Evolutionary conservation across 164 flowering plant genomes (phyloP), one percentile per base, ranked within the genome.

Genomic region (Platanus orientalis): DNA sequence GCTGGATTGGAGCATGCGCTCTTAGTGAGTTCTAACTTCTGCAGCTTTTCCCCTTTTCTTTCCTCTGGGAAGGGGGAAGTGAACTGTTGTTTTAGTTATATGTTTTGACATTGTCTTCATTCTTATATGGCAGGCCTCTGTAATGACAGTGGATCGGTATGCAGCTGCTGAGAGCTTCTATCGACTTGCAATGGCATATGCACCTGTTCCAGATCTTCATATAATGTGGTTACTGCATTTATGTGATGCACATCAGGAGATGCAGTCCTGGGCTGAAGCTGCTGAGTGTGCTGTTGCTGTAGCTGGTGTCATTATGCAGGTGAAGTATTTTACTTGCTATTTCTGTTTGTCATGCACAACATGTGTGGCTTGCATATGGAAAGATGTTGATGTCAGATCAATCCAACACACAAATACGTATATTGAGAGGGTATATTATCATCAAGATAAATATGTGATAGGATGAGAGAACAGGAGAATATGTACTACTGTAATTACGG

Each of bases 241-340:
- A 65, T 91, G 99, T 79, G 99, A 94, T 75, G 95, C 97, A 21
- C 99, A 94, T 78, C 99, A 94, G 72, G 97, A 94, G 81, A 94
- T 94, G 96, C 99, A 94, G 63, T 91, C 97, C 27, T 94, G 97
- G 97, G 97, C 99, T 61, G 99, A 94, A 79, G 97, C 99, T 62
- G 97, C 99, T 11, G 87, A 94, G 64, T 94, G 99, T 81, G 97
- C 99, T 60, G 99, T 91, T 54, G 97, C 96, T 73, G 99, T 94
- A 66, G 97, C 99, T 73, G 99, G 97, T 71, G 97, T 94, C 60
- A 89, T 94, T 45, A 91, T 94, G 99, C 99, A 87, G 96, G 99
- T 89, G 66, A 72, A n/a, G 23, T 51, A 34, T 21, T 63, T 5
- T 32, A 4, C 24, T 44, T 19, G 0, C 4, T 0, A 16, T 36